A percentile compares a stretch with the other conserved stretches of the same genome.
Conservation (phyloP, 495 filamentous ascomycete species). For the Penicillium angulare region DNA sequence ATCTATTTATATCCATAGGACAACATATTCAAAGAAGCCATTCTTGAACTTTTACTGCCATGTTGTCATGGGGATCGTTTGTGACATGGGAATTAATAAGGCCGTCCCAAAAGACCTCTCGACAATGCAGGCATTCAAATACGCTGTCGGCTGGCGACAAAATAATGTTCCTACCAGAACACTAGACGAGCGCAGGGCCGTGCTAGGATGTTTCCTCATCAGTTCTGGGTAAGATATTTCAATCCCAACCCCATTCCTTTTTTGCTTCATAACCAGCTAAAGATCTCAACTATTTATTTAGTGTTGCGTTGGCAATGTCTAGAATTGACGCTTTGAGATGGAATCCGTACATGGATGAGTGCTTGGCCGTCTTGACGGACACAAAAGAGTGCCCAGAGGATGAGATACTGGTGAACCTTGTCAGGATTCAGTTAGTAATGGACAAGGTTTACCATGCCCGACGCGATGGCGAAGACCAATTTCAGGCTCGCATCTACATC, state of each 20-base stretch:
- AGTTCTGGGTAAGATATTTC: constrained; percentile 44
- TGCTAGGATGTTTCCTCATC: constrained; percentile 52
- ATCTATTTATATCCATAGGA: constrained; percentile 12
- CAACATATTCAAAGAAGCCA: constrained; percentile 14
- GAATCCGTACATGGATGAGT: constrained; percentile 54
- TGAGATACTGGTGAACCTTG: constrained; percentile 46
- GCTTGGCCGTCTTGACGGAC: constrained; percentile 41
- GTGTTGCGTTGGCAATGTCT: constrained; percentile 42
- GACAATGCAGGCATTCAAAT: constrained; percentile 24
- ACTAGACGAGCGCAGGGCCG: constrained; percentile 52
- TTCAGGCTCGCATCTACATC: constrained; percentile 37
- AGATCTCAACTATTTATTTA: constrained; percentile 9
- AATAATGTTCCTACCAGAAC: constrained; percentile 29
- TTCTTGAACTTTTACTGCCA: constrained; percentile 43
- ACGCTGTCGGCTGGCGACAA: constrained; percentile 18
- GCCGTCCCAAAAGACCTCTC: constrained; percentile 26
- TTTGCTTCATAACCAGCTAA: neutral
- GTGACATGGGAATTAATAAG: constrained; percentile 56
- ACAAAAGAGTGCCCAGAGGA: constrained; percentile 49
- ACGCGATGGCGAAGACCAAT: constrained; percentile 17
- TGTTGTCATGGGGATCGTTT: constrained; percentile 50
- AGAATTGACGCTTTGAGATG: constrained; percentile 49
- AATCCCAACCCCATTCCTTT: constrained; percentile 1
- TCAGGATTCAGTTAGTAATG: constrained; percentile 45
- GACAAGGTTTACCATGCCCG: constrained; percentile 30